Conservation (phyloP, 2,329 filamentous ascomycete species). For the Neopestalotiopsis clavispora region DNA sequence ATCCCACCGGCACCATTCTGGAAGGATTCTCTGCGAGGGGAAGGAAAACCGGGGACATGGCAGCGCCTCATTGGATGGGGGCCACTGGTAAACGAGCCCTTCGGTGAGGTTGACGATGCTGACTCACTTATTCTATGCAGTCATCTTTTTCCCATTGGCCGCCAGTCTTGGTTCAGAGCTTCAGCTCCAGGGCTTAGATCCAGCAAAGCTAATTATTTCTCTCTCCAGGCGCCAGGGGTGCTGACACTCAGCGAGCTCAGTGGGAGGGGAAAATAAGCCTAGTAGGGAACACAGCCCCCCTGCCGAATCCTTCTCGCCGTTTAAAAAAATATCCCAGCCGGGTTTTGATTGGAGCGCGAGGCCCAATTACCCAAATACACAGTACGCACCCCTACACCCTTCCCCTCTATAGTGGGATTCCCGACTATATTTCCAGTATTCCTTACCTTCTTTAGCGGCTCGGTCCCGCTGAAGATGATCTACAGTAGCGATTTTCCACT, state of each 20-base stretch:
- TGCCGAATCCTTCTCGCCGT: not conserved
- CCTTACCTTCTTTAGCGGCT: not conserved
- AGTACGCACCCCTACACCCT: not conserved
- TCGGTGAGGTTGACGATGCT: not conserved
- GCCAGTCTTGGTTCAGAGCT: not conserved
- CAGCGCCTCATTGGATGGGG: not conserved
- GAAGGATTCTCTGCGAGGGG: not conserved
- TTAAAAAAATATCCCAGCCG: not conserved
- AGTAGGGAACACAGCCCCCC: not conserved
- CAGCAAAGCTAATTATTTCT: not conserved
- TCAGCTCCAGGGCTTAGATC: not conserved
- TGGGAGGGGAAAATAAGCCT: not conserved
- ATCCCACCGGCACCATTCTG: not conserved
- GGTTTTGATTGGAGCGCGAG: not conserved
- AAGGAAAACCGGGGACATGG: not conserved
- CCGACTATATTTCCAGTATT: not conserved
- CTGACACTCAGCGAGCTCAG: not conserved
- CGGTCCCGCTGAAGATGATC: not conserved
- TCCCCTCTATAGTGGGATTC: not conserved
- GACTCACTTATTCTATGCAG: not conserved
- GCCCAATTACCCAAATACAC: not conserved
- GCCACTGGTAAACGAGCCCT: not conserved
- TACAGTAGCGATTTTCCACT: not conserved
- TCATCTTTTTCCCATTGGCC: not conserved
- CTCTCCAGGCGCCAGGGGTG: not conserved